A percentile compares a stretch with the other conserved stretches of the same genome.
Conservation (phyloP, 257 asterid species). For the Thymus quinquecostatus region DNA sequence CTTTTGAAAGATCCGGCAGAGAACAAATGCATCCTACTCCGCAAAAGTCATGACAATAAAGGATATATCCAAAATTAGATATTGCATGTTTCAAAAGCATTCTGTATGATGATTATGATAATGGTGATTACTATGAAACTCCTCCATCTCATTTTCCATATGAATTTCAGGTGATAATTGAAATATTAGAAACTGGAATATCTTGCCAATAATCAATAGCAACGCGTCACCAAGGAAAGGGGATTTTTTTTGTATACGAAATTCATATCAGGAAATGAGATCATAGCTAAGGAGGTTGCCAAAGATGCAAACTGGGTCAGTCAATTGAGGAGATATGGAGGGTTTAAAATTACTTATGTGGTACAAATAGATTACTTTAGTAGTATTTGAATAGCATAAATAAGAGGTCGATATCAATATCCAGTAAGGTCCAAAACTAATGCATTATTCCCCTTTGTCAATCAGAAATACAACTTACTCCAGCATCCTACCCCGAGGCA, state of each 20-base stretch:
- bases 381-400: neutral
- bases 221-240: constrained; percentile 1
- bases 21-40: constrained; percentile 72
- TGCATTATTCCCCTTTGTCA: constrained; percentile 3
- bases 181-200: neutral
- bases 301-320: neutral
- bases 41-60: constrained; percentile 29
- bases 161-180: constrained; percentile 4
- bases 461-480: constrained; percentile 33
- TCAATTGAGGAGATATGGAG: neutral
- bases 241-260: neutral
- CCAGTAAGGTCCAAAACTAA: constrained; percentile 9
- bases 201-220: constrained; percentile 10
- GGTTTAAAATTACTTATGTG: neutral
- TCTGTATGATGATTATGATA: neutral
- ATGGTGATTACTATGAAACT: constrained; percentile 7
- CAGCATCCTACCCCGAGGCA: constrained; percentile 37
- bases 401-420: constrained; percentile 9
- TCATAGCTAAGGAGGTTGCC: neutral
- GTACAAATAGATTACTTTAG: constrained; percentile 7
- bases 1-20: constrained; percentile 87
- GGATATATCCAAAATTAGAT: constrained; percentile 12
- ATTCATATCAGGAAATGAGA: neutral
- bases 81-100: constrained; percentile 2
- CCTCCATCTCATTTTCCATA: constrained; percentile 11